Evolutionary conservation across 257 asterid genomes (phyloP).

Genomic region (Fraxinus cuspidata): DNA sequence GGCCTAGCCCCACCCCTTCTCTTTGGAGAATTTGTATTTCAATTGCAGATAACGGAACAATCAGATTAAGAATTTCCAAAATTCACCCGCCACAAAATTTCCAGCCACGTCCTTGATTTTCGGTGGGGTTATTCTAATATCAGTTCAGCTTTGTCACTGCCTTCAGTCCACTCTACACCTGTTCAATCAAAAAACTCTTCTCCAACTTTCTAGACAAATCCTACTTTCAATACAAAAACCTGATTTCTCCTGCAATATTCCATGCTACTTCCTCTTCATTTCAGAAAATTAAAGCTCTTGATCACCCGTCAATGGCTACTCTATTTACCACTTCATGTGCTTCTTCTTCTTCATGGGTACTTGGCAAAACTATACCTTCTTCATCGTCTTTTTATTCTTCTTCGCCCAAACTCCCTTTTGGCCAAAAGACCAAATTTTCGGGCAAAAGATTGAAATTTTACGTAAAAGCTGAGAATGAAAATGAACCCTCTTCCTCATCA

Average conservation of each 20-base stretch:
- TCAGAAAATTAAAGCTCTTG: neutral
- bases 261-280: neutral
- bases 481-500: slow-evolving; percentile 47
- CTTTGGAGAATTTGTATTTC: no score
- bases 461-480: slow-evolving; percentile 52
- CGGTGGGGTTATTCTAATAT: neutral
- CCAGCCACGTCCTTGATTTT: neutral
- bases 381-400: slow-evolving; percentile 20
- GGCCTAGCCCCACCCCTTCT: no score
- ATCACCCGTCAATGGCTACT: neutral
- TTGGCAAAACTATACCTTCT: slow-evolving; percentile 23
- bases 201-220: neutral
- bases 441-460: slow-evolving; percentile 47
- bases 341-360: slow-evolving; percentile 22
- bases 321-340: neutral
- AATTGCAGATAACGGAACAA: no score
- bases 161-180: neutral
- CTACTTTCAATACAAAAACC: neutral
- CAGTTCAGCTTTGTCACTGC: neutral
- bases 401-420: slow-evolving; percentile 30
- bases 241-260: neutral
- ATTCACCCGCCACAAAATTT: neutral
- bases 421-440: slow-evolving; percentile 27
- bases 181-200: neutral
- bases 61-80: neutral